Base-by-base conservation (phyloP, 768 basidiomycete species). In the Amyloporia xantha region DNA sequence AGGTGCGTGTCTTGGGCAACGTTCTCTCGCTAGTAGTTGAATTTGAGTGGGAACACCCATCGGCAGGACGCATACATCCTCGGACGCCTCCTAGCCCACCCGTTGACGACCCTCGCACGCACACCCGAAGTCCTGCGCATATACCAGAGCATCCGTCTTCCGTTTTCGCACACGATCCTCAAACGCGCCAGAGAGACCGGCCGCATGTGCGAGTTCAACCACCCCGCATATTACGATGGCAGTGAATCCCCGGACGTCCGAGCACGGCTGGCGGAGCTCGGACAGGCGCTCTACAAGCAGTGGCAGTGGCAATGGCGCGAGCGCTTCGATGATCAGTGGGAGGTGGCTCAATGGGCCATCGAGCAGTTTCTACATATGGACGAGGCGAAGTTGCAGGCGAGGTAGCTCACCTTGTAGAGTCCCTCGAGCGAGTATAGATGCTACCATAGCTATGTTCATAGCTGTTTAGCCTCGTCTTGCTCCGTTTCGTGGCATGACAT, bases 41-140 rank as follows among this genome's bases (percentile, higher is more conserved):
- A 13, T 39, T 17, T 35, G n/a, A 9, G 21, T 10, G 12, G 10
- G 20, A 5, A 33, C 26, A 5, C 6, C 17, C 17, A 35, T 26
- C 2, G 17, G 20, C 41, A 62, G 61, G 61, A 62, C 44, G 61
- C 59, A n/a, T 62, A 59, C 42, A 44, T 62, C 20, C 54, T 62
- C 19, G 57, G 57, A 7, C 43, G 45, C 9, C 47, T 60, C 19
- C 57, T 62, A 20, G 47, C 55, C 2, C 49, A 56, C 46, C 41
- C 54, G 4, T 38, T 47, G 4, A 49, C 58, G 4, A 59, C 55
- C 21, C 44, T 41, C 1, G 42, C 33, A 21, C 40, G 40, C 26
- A 47, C 57, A 6, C 7, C 46, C 2, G 50, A 46, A 1, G 59
- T 51, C 5, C 41, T 62, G 15, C 49, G 28, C 7, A 51, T 58